Conservation (phyloP, 805 yeast species). For the Yamadazyma laniorum region DNA sequence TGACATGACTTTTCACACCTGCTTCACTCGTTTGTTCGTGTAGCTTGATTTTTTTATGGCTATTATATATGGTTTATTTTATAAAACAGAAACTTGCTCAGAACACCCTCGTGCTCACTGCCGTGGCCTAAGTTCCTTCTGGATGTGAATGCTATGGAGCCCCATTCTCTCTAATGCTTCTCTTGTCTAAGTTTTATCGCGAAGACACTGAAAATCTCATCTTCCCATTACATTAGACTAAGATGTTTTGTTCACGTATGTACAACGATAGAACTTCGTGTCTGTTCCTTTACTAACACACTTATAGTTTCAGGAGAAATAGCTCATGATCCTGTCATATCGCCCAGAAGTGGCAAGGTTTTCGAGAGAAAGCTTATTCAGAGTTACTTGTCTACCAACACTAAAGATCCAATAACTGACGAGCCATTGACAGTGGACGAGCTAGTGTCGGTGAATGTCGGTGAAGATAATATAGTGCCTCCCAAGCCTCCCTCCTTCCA, state of each 20-base stretch:
- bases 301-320: constrained; percentile 65
- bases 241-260: constrained; percentile 24
- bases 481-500: constrained; percentile 49
- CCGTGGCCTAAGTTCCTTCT: no score
- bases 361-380: constrained; percentile 65
- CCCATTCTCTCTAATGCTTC: no score
- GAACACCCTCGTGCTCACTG: no score
- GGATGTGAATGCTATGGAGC: no score
- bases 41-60: no score
- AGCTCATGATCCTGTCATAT: constrained; percentile 70
- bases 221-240: background rate
- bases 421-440: constrained; percentile 60
- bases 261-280: no score
- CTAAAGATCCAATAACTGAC: constrained; percentile 73
- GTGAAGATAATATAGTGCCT: constrained; percentile 24
- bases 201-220: background rate
- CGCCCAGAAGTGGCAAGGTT: constrained; percentile 65
- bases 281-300: no score
- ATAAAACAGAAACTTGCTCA: no score
- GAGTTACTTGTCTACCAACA: constrained; percentile 60
- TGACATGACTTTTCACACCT: no score
- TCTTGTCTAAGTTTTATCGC: no score
- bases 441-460: constrained; percentile 41
- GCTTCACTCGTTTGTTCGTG: no score
- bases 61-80: no score